Base-by-base conservation (phyloP, 495 filamentous ascomycete genomes). In the Cenococcum geophilum region DNA sequence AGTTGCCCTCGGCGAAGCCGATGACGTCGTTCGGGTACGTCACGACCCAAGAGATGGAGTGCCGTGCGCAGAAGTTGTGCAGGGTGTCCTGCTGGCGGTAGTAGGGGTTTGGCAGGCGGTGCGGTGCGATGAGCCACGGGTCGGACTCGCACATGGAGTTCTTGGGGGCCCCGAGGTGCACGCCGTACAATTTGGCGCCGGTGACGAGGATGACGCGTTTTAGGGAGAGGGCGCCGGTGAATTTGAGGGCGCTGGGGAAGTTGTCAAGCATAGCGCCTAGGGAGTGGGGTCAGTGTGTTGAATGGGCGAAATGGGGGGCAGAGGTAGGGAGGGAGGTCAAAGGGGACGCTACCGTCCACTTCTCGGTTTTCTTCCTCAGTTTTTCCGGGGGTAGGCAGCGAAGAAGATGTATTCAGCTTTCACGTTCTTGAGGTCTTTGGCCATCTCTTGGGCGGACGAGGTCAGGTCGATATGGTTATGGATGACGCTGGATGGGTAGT, bases 11-110 rank as follows among this genome's bases (percentile, higher is more conserved):
- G 3, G 75, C 73, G 42, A 72, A 71, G 1, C 78, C 77, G 63
- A 82, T 70, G 0, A 83, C 78, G 58, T 82, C 81, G 62, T 82
- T 76, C 11, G 78, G 81, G 56, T 82, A 80, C 1, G 80, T 82
- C 20, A 78, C 76, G 1, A 76, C 71, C 76, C 73, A 77, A 25
- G 65, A 64, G 54, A 48, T 65, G 48, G 36, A 50, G n/a, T 62
- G 42, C 27, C 56, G 48, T 32, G 61, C 50, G 42, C 53, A 57
- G 45, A 43, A 55, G 18, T 62, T 49, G 27, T 59, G 48, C 18
- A 70, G 55, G 42, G 65, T 56, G 42, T 66, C 40, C 47, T 69
- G 70, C 51, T 72, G 66, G 20, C 37, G 22, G 58, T 69, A 72
- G 59, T 71, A 72, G 59, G 69, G 72, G 54, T 71, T 71, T 12